Percentiles rank a stretch among this genome's conserved stretches.
Conservation (phyloP, 805 yeast genomes). For the Kazachstania kunashirensis region DNA sequence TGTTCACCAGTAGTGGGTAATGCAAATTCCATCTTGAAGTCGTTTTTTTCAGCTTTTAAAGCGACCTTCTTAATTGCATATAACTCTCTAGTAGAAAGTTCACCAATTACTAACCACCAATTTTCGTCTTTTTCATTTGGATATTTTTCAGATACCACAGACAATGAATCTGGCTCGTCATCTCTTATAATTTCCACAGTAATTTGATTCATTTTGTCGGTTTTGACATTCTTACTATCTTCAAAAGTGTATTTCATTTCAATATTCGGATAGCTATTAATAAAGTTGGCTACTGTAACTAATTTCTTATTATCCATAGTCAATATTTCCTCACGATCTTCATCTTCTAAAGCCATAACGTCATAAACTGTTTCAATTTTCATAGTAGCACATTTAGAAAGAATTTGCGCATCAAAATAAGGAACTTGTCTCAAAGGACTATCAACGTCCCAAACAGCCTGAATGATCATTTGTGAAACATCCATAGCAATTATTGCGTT, state of each 20-base stretch:
- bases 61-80: constrained; percentile 63
- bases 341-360: constrained; percentile 66
- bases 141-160: constrained; percentile 48
- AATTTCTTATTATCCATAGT: constrained; percentile 44
- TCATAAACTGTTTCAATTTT: constrained; percentile 70
- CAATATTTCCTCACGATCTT: constrained; percentile 53
- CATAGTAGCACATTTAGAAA: constrained; percentile 44
- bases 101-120: constrained; percentile 90
- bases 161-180: constrained; percentile 63
- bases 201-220: constrained; percentile 41
- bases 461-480: constrained; percentile 76
- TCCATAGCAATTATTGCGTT: constrained; percentile 81
- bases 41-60: constrained; percentile 43
- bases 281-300: constrained; percentile 71
- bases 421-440: constrained; percentile 79
- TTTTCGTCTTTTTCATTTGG: constrained; percentile 46
- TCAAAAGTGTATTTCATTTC: constrained; percentile 53
- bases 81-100: constrained; percentile 45
- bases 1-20: constrained; percentile 55
- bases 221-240: constrained; percentile 32
- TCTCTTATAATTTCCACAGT: constrained; percentile 51
- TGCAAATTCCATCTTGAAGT: constrained; percentile 43
- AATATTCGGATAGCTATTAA: constrained; percentile 80
- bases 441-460: constrained; percentile 77
- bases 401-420: constrained; percentile 37